Conservation (phyloP, 2,329 filamentous ascomycete species). For the Achaetomium macrosporum region DNA sequence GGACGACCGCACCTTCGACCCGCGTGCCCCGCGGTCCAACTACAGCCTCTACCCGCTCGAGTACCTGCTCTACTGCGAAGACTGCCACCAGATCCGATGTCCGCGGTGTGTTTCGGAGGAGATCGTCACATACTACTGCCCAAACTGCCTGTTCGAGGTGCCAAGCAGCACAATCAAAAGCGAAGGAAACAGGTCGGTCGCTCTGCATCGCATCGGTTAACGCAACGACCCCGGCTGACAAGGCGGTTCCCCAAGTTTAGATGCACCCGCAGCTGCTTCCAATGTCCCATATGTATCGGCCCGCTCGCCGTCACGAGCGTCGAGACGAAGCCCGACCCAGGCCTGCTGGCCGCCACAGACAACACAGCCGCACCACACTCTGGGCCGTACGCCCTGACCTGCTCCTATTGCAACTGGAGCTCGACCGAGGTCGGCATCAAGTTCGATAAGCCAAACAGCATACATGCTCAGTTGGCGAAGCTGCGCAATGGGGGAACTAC, state of each 20-base stretch:
- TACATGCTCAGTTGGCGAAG: constrained; percentile 72
- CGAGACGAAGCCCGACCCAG: constrained; percentile 48
- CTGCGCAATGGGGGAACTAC: constrained; percentile 56
- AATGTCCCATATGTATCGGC: constrained; percentile 83
- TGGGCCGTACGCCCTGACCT: constrained; percentile 70
- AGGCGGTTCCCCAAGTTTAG: constrained; percentile 37
- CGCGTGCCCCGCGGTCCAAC: constrained; percentile 74
- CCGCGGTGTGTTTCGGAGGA: constrained; percentile 88
- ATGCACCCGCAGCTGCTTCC: constrained; percentile 91
- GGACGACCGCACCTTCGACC: constrained; percentile 78
- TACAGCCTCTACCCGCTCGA: constrained; percentile 92
- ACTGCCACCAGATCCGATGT: constrained; percentile 94
- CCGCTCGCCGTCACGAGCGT: constrained; percentile 70
- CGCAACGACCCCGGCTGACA: neutral
- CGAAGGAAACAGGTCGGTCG: constrained; percentile 81
- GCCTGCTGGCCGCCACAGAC: constrained; percentile 39
- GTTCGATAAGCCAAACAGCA: constrained; percentile 83
- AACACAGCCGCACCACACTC: constrained; percentile 31
- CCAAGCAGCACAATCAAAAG: constrained; percentile 87
- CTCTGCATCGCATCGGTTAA: neutral
- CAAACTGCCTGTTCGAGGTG: constrained; percentile 91
- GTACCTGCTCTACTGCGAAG: constrained; percentile 91
- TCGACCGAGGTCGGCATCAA: constrained; percentile 83
- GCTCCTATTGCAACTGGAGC: constrained; percentile 89
- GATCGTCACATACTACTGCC: constrained; percentile 91